Base-by-base conservation (phyloP, 495 filamentous ascomycete genomes). In the Rhypophila decipiens region DNA sequence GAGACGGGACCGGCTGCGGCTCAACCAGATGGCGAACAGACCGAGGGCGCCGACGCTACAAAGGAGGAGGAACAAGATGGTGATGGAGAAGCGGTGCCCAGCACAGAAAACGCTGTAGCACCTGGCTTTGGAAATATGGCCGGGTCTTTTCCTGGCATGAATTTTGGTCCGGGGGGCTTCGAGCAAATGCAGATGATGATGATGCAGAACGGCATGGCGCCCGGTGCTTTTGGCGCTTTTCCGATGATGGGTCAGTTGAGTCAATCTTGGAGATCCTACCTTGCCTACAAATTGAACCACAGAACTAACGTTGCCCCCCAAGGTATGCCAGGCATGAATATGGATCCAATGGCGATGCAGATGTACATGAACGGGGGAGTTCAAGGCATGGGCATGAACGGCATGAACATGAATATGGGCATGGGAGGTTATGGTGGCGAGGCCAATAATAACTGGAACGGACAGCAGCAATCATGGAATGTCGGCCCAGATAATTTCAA, bases 301-400 rank as follows among this genome's bases (percentile, higher is more conserved):
- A 9, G 22, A n/a, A 12, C 3, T 24, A 7, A 24, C 20, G 23
- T 8, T 19, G 2, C 7, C 11, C 19, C 47, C n/a, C n/a, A n/a
- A 86, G 86, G 78, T 56, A 88, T 88, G 83, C 72, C 80, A 52
- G 82, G 80, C 60, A 88, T 90, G 83, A 72, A 71, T 61, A 89
- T 95, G 85, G 87, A 89, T 74, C 87, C 86, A 57, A 90, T 90
- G 86, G 74, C 75, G 71, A 87, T 88, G 79, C 86, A 93, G 65
- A 91, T 94, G 85, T 87, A 86, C 78, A 77, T 79, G 74, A 78
- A 69, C 61, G 84, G 85, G 67, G 87, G 85, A 49, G 91, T 77
- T 62, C 78, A 78, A 65, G 83, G 82, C 73, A 89, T 90, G 85
- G 87, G 84, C 78, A 91, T 91, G 85, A 84, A 83, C 79, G 84